A percentile compares a stretch with the other conserved stretches of the same genome.
Evolutionary conservation across 2,329 filamentous ascomycete genomes (phyloP).

Genomic region (Alternaria alternata): DNA sequence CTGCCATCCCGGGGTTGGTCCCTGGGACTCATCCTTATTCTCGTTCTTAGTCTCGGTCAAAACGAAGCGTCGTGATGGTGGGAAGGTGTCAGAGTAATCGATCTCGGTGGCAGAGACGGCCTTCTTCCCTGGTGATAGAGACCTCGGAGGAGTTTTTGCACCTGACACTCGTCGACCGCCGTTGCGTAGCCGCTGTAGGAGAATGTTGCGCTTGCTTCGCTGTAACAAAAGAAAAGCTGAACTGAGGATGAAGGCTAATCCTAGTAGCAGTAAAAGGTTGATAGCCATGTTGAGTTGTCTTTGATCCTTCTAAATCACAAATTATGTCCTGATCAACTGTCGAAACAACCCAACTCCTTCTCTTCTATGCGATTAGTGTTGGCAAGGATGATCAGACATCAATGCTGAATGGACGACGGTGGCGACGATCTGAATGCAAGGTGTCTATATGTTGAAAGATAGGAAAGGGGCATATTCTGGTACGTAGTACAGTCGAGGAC

Average conservation of each 20-base stretch:
- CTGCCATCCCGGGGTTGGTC: constrained; percentile 31
- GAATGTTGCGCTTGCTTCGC: constrained; percentile 49
- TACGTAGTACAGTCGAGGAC: neutral
- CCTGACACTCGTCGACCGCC: constrained; percentile 56
- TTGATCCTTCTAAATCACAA: neutral
- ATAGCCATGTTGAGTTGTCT: constrained; percentile 25
- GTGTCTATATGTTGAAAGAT: neutral
- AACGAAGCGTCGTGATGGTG: constrained; percentile 60
- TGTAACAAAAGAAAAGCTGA: constrained; percentile 41
- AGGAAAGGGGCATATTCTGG: neutral
- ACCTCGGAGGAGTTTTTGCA: constrained; percentile 62
- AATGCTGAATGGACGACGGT: neutral
- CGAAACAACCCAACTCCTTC: neutral
- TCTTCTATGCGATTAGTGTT: neutral
- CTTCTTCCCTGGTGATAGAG: constrained; percentile 60
- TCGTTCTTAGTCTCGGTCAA: constrained; percentile 47
- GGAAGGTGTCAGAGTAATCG: constrained; percentile 58
- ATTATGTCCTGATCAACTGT: neutral
- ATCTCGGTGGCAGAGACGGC: constrained; percentile 40
- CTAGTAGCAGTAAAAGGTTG: constrained; percentile 37
- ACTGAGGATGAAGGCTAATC: constrained; percentile 40
- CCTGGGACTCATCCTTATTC: constrained; percentile 25
- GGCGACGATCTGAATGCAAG: neutral
- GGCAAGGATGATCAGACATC: neutral
- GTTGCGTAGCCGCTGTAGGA: constrained; percentile 52